Evolutionary conservation across 805 yeast genomes (phyloP).

Genomic region (Yarrowia osloensis): DNA sequence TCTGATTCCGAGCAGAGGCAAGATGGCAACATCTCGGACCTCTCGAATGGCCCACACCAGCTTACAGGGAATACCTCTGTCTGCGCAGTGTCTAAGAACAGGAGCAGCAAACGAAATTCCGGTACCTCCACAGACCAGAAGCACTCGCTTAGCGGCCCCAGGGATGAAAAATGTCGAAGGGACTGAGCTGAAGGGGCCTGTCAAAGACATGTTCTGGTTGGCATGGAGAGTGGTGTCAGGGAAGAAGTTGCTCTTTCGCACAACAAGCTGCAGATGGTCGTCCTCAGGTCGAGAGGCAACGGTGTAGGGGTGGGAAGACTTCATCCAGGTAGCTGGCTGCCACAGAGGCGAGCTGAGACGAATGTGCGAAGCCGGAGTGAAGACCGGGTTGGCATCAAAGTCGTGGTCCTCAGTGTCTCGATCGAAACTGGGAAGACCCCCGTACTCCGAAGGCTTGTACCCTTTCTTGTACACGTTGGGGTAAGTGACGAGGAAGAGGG

Average conservation of each 20-base stretch:
- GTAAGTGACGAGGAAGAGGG: slow-evolving; percentile 51
- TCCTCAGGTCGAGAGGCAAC: slow-evolving; percentile 57
- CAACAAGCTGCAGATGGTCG: slow-evolving; percentile 43
- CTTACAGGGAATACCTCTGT: slow-evolving; percentile 66
- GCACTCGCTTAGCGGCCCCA: slow-evolving; percentile 48
- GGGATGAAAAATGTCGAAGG: slow-evolving; percentile 49
- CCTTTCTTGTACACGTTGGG: slow-evolving; percentile 49
- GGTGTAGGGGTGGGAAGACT: slow-evolving; percentile 50
- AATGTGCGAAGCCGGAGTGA: slow-evolving; percentile 54
- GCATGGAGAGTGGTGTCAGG: slow-evolving; percentile 38
- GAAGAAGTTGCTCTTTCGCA: slow-evolving; percentile 45
- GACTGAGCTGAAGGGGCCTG: slow-evolving; percentile 45
- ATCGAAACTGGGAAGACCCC: slow-evolving; percentile 11
- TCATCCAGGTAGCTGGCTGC: slow-evolving; percentile 47
- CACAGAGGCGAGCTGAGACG: slow-evolving; percentile 39
- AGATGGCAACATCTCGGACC: slow-evolving; percentile 71
- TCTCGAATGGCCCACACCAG: slow-evolving; percentile 89
- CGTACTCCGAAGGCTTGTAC: slow-evolving; percentile 4
- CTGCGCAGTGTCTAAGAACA: slow-evolving; percentile 67
- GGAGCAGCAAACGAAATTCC: slow-evolving; percentile 82
- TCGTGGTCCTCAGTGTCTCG: background rate
- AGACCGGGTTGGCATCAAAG: slow-evolving; percentile 17
- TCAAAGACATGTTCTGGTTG: slow-evolving; percentile 43
- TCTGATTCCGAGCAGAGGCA: slow-evolving; percentile 64
- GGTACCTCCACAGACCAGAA: slow-evolving; percentile 58